Conservation (phyloP, 1,284 basidiomycete species). For the Leccinum fuscescens region DNA sequence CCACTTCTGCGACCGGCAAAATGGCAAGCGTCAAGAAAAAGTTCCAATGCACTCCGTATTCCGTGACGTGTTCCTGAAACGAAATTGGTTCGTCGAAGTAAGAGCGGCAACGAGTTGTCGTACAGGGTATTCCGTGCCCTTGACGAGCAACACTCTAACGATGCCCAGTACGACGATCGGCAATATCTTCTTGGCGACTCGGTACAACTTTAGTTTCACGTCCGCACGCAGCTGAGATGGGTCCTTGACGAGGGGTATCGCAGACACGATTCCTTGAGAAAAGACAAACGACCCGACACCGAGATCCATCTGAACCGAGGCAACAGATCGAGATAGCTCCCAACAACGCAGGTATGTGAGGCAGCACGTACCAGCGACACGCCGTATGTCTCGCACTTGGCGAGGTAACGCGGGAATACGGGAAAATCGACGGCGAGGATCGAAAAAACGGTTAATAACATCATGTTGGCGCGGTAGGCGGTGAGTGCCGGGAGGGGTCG, state of each 20-base stretch:
- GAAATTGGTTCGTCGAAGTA: neutral
- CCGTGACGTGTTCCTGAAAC: conserved; percentile 86
- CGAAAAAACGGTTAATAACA: conserved; percentile 86
- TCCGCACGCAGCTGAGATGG: too few species aligned
- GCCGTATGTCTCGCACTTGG: conserved; percentile 94
- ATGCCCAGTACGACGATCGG: conserved; percentile 78
- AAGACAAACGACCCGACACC: conserved; percentile 25
- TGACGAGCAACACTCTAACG: conserved; percentile 82
- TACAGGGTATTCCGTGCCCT: conserved; percentile 92
- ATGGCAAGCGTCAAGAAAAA: conserved; percentile 94
- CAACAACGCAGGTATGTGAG: neutral
- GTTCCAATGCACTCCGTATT: conserved; percentile 98
- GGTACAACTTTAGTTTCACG: conserved; percentile 46
- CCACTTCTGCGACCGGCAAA: conserved; percentile 73
- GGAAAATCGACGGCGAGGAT: conserved; percentile 97
- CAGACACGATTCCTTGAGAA: too few species aligned
- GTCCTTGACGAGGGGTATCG: too few species aligned
- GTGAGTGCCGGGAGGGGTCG: conserved; percentile 70
- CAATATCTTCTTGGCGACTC: conserved; percentile 53
- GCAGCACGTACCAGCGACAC: conserved; percentile 73
- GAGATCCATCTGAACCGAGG: conserved; percentile 83
- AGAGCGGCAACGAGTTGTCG: conserved; percentile 19
- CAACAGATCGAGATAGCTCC: conserved; percentile 4
- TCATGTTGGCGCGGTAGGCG: conserved; percentile 92
- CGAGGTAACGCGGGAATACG: conserved; percentile 84